These are phyloP conservation scores for Prunus dulcis DNA, from an alignment of 306 rosid species.

Conservation along the genomic window DNA sequence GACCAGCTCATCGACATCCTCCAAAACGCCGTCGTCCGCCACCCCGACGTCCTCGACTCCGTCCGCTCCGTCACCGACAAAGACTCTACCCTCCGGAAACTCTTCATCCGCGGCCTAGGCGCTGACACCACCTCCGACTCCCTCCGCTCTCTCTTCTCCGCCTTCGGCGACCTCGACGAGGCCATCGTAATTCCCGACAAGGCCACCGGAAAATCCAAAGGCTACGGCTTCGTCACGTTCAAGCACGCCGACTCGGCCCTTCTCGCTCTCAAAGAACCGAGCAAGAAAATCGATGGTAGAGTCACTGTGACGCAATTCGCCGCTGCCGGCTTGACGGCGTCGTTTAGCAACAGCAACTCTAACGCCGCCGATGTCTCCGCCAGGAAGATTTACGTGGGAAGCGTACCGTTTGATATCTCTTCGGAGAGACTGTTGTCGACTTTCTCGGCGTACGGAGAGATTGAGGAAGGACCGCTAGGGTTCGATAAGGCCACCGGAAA, in stretches of 20 bases:
- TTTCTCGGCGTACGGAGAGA: constrained; percentile 54
- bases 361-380: constrained; percentile 28
- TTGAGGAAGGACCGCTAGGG: constrained; percentile 72
- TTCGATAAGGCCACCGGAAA: constrained; percentile 63
- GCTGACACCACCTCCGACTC: constrained; percentile 70
- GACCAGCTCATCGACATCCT: constrained; percentile 56
- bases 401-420: constrained; percentile 59
- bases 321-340: constrained; percentile 40
- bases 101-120: constrained; percentile 71
- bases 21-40: constrained; percentile 49
- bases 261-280: constrained; percentile 61
- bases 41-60: constrained; percentile 51
- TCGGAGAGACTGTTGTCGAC: constrained; percentile 50
- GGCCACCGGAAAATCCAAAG: constrained; percentile 60
- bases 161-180: constrained; percentile 63
- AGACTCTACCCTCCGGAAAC: constrained; percentile 61
- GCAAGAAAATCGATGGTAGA: constrained; percentile 70
- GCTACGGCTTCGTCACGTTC: constrained; percentile 67
- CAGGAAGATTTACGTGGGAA: constrained; percentile 64
- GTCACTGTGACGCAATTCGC: constrained; percentile 75
- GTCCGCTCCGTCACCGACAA: constrained; percentile 46
- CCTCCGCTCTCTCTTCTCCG: constrained; percentile 54
- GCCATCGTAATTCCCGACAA: constrained; percentile 65
- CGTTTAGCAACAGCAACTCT: constrained; percentile 1
- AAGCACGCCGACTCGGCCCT: constrained; percentile 63